Percentiles rank a stretch among this genome's conserved stretches.
Conservation (phyloP, 345 rosid genomes). For the Hibiscus mutabilis region DNA sequence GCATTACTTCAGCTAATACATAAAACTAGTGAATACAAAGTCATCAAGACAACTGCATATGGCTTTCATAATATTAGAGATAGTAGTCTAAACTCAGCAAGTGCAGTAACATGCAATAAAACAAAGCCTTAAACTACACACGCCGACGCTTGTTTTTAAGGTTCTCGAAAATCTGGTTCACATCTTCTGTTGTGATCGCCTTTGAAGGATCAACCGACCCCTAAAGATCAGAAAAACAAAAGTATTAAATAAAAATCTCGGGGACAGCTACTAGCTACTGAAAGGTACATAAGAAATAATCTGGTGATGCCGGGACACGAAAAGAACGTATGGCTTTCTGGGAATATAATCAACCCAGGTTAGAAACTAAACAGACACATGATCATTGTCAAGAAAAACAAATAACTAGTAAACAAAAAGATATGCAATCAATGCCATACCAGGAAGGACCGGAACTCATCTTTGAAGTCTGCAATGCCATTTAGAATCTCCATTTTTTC, state of each 20-base stretch:
- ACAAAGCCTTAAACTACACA: conserved; percentile 26
- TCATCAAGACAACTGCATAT: conserved; percentile 4
- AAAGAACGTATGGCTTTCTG: not conserved
- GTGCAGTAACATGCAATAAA: not conserved
- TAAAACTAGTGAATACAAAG: not conserved
- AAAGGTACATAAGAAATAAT: not conserved
- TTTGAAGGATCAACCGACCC: conserved; percentile 78
- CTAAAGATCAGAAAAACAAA: conserved; percentile 25
- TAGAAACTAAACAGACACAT: not conserved
- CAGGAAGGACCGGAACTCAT: conserved; percentile 64
- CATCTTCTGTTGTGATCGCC: conserved; percentile 69
- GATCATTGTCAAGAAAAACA: not conserved
- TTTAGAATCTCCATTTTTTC: conserved; percentile 84
- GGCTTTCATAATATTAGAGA: not conserved
- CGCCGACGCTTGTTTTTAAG: conserved; percentile 82
- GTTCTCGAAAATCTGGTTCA: conserved; percentile 79
- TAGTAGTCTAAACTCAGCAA: not conserved
- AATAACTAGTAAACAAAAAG: not conserved
- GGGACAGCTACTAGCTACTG: not conserved
- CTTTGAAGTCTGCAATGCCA: conserved; percentile 81
- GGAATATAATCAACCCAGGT: not conserved
- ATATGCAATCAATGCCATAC: conserved; percentile 24
- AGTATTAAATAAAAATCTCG: not conserved
- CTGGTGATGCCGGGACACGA: not conserved
- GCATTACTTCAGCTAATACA: not conserved